These are phyloP conservation scores for Beta vulgaris DNA, from an alignment of 148 eudicot genomes.

Conservation along the genomic window DNA sequence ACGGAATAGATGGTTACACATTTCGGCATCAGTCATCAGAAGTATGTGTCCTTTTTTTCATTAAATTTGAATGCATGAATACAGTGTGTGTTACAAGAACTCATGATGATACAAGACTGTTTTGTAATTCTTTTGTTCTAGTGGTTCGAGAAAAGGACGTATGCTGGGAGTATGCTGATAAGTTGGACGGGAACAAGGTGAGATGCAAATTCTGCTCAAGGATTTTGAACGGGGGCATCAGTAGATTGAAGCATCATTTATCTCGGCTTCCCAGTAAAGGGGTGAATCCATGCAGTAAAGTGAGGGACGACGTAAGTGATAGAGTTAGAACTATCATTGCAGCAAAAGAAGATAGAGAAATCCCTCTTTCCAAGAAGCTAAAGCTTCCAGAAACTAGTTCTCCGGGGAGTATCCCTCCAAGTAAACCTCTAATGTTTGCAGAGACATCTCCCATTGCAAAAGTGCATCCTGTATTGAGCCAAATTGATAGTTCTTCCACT, in stretches of 20 bases:
- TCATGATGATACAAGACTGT: too few relatives aligned
- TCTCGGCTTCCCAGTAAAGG: conserved; percentile 97
- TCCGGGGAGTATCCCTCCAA: conserved; percentile 35
- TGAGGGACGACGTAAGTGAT: conserved; percentile 83
- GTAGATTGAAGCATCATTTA: conserved; percentile 91
- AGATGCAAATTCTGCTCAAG: conserved; percentile 88
- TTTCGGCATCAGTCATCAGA: conserved; percentile 14
- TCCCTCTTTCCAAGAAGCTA: conserved; percentile 46
- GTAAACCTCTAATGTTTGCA: conserved; percentile 30
- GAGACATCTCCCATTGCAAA: conserved; percentile 45
- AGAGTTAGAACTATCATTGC: conserved; percentile 68
- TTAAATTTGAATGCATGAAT: background rate
- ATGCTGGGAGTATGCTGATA: conserved; percentile 98
- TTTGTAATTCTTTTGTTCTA: conserved; percentile 20
- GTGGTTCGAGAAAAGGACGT: conserved; percentile 97
- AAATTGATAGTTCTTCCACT: conserved; percentile 25
- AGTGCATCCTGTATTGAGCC: conserved; percentile 43
- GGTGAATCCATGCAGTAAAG: conserved; percentile 89
- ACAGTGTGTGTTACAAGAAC: background rate
- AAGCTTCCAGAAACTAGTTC: conserved; percentile 48
- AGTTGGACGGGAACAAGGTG: conserved; percentile 91
- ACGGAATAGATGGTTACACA: background rate
- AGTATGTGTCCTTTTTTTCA: conserved; percentile 20
- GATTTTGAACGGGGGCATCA: conserved; percentile 84
- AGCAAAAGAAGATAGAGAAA: conserved; percentile 68